Evolutionary conservation across 2,329 filamentous ascomycete genomes (phyloP), one percentile per base, ranked within the genome.

Genomic region (Botryotinia calthae): DNA sequence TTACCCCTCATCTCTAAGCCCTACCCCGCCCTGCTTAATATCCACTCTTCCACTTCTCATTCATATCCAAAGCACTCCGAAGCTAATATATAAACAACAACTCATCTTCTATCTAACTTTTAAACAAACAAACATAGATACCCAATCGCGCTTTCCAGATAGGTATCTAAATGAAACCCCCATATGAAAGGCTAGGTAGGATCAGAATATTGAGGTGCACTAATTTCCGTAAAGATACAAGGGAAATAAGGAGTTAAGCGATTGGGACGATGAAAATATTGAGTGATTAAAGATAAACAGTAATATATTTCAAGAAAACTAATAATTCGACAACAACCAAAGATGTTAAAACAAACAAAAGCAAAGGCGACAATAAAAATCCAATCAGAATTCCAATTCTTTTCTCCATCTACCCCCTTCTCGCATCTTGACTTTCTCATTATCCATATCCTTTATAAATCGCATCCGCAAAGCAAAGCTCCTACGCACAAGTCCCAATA

Each of bases 111-210:
- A 12, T n/a, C 25, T 3, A 51, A 51, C 46, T n/a, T 51, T 51
- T 1, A n/a, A 25, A 14, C 10, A n/a, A 5, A 2, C 10, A 12
- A 51, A 5, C 1, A n/a, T 0, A n/a, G 4, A 48, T n/a, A n/a
- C n/a, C 7, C 34, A 2, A 10, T 5, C 12, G 4, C 2, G 12
- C 10, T 51, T 0, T 1, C 22, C n/a, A 14, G 25, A 2, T 0
- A 14, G 1, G 6, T 6, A 1, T 51, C 12, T n/a, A 25, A 4
- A 12, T 6, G 46, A 51, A 51, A 1, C 10, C 4, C 22, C 10
- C 1, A 14, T 14, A 25, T 14, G 1, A n/a, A 51, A 25, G 4
- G 10, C 22, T n/a, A 9, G 22, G 12, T 6, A n/a, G 2, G 4
- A 51, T n/a, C 22, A 51, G 1, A 10, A 51, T n/a, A 20, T 0